These are phyloP conservation scores for Taphrina betulina DNA, from an alignment of 1,139 yeast genomes.

Conservation along the genomic window DNA sequence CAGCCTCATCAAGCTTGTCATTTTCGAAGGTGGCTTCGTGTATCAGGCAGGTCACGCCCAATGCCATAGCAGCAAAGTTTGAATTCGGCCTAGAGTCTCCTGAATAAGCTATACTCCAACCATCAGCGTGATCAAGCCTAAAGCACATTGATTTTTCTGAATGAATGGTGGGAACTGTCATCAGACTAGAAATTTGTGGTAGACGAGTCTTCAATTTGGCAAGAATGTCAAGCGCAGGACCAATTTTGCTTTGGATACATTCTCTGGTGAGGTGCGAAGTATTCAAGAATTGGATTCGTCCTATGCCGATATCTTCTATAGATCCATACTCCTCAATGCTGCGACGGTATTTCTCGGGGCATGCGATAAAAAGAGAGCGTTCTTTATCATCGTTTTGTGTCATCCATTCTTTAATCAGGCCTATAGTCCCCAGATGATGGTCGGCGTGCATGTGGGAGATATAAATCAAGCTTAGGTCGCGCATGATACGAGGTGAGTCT, in stretches of 20 bases:
- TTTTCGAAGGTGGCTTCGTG: conserved; percentile 94
- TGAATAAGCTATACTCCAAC: conserved; percentile 65
- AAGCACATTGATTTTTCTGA: conserved; percentile 24
- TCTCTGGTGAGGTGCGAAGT: no score
- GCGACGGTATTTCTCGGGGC: conserved; percentile 72
- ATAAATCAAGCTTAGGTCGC: conserved; percentile 64
- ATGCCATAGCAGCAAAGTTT: conserved; percentile 63
- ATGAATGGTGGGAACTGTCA: conserved; percentile 23
- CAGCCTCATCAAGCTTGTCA: conserved; percentile 75
- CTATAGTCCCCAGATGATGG: conserved; percentile 81
- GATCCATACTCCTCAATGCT: conserved; percentile 72
- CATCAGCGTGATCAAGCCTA: conserved; percentile 15
- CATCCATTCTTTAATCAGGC: conserved; percentile 61
- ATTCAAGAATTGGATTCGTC: conserved; percentile 41
- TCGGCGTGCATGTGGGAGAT: conserved; percentile 96
- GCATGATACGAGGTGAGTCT: conserved; percentile 48
- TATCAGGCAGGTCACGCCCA: conserved; percentile 68
- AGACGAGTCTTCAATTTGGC: conserved; percentile 1
- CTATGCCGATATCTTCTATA: conserved; percentile 54
- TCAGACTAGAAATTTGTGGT: conserved; percentile 6
- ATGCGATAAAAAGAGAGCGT: conserved; percentile 53
- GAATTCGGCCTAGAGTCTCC: conserved; percentile 91
- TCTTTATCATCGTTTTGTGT: conserved; percentile 40
- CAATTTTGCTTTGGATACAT: no score
- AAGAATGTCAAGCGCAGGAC: no score